A percentile compares a stretch with the other conserved stretches of the same genome.
Evolutionary conservation across 2,329 filamentous ascomycete genomes (phyloP).

Genomic region (Diaporthe helianthi): DNA sequence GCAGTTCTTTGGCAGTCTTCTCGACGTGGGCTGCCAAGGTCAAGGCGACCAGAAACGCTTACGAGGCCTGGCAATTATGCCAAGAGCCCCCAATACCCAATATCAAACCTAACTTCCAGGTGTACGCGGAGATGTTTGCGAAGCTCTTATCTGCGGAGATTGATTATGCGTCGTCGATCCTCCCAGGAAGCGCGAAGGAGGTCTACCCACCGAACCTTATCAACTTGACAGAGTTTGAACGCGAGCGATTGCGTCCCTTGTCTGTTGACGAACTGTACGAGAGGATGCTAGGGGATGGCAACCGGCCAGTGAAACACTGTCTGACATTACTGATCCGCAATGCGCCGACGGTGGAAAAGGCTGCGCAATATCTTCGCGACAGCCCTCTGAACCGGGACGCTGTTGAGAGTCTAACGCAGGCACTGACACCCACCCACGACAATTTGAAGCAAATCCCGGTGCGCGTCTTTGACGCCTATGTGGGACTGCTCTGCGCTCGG

Average conservation of each 20-base stretch:
- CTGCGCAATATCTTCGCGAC: constrained; percentile 57
- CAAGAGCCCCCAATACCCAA: constrained; percentile 46
- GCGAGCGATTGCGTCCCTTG: constrained; percentile 67
- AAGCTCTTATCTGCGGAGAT: constrained; percentile 55
- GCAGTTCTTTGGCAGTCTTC: constrained; percentile 45
- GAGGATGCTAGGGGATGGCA: constrained; percentile 59
- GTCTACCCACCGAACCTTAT: constrained; percentile 59
- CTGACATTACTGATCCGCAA: constrained; percentile 63
- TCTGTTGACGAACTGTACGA: constrained; percentile 63
- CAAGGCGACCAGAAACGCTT: constrained; percentile 64
- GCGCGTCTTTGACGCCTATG: constrained; percentile 56
- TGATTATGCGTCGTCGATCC: constrained; percentile 38
- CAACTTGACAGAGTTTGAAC: constrained; percentile 70
- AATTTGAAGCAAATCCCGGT: constrained; percentile 43
- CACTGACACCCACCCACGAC: constrained; percentile 36
- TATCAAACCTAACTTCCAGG: constrained; percentile 47
- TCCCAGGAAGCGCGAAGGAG: constrained; percentile 68
- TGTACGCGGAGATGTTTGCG: constrained; percentile 67
- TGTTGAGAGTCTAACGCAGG: constrained; percentile 33
- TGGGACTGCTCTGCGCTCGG: constrained; percentile 53
- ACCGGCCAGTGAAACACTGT: constrained; percentile 57
- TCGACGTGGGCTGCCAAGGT: constrained; percentile 62
- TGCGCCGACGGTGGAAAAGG: constrained; percentile 55
- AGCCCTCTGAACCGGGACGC: constrained; percentile 43
- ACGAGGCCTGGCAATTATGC: constrained; percentile 66